These are phyloP conservation scores for Lumnitzera racemosa DNA, from an alignment of 345 rosid species.

Conservation along the genomic window DNA sequence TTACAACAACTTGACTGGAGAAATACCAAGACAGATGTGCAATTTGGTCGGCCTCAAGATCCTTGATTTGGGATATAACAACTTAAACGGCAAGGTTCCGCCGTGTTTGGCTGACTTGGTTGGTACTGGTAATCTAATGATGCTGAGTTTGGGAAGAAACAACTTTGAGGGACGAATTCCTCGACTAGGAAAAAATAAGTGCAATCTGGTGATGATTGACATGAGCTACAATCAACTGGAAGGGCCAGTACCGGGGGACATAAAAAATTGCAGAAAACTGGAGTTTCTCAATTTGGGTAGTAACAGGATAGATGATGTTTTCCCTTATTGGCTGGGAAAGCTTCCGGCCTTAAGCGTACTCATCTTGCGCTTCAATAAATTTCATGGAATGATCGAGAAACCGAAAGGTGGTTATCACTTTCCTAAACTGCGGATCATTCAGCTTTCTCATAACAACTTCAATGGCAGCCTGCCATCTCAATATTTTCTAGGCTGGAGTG, in stretches of 20 bases:
- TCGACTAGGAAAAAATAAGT: fast-evolving
- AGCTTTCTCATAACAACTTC: constrained; percentile 10
- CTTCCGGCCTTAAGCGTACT: background rate
- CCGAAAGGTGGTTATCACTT: background rate
- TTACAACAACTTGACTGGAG: constrained; percentile 7
- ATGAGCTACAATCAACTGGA: background rate
- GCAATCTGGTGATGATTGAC: background rate
- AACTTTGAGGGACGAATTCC: background rate
- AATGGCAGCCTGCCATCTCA: constrained; percentile 9
- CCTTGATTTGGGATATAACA: constrained; percentile 2
- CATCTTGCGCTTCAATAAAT: constrained; percentile 5
- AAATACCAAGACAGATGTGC: constrained; percentile 8
- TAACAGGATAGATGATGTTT: constrained; percentile 11
- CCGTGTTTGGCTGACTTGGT: background rate
- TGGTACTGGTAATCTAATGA: background rate
- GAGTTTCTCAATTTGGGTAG: constrained; percentile 11
- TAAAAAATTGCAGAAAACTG: background rate
- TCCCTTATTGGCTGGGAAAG: constrained; percentile 19
- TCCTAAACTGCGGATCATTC: constrained; percentile 6
- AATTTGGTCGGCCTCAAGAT: background rate
- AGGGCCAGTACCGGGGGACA: background rate
- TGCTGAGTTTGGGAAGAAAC: constrained; percentile 1
- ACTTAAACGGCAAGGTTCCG: background rate
- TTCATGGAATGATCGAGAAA: background rate
- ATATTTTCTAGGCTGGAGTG: constrained; percentile 12